A percentile compares a stretch with the other conserved stretches of the same genome.
Conservation (phyloP, 345 rosid species). For the Angophora floribunda region DNA sequence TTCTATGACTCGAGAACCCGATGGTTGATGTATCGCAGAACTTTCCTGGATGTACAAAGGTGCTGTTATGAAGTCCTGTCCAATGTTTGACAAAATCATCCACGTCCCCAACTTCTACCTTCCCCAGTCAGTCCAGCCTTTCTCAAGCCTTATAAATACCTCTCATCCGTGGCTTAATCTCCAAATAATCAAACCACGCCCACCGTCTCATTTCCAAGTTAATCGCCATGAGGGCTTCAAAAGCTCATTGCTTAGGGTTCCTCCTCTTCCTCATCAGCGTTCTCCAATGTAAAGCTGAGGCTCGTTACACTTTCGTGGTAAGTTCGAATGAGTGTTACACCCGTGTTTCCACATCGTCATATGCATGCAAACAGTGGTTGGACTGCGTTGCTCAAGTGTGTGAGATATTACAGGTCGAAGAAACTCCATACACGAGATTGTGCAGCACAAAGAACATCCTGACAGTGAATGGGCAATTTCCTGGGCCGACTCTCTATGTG, state of each 20-base stretch:
- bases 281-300: neutral
- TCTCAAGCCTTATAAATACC: neutral
- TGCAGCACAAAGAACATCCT: conserved; percentile 20
- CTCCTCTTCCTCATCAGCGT: neutral
- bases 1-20: neutral
- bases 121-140: neutral
- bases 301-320: neutral
- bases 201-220: neutral
- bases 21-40: neutral
- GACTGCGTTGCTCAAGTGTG: neutral
- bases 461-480: conserved; percentile 18
- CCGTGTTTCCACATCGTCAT: neutral
- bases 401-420: conserved; percentile 7
- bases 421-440: conserved; percentile 11
- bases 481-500: conserved; percentile 16
- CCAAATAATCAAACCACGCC: neutral
- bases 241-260: neutral
- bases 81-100: neutral
- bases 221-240: neutral
- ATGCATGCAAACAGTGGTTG: neutral
- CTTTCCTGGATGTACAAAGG: neutral
- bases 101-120: neutral
- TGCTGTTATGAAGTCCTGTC: neutral
- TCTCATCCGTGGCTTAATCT: neutral
- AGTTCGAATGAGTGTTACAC: neutral